Base-by-base conservation (phyloP, 2,329 filamentous ascomycete species). In the Colletotrichum simmondsii region DNA sequence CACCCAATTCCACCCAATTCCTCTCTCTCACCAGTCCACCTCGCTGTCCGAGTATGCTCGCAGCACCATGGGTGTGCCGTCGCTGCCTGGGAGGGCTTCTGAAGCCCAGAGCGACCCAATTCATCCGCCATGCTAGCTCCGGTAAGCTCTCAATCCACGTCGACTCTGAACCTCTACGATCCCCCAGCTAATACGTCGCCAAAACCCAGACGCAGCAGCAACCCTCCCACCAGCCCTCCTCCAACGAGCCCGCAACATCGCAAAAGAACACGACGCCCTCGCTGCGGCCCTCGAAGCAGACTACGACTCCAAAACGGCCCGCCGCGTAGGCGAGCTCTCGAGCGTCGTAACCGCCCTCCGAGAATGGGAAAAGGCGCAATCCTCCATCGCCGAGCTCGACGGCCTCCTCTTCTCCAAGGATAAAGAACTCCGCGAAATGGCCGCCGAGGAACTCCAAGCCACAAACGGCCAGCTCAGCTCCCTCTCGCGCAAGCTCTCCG, bases 381-480 rank as follows among this genome's bases (percentile, higher is more conserved):
- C 85, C 1, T 87, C 89, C 26, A 83, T 90, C 67, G 77, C 78
- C 3, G 91, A 92, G 82, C 87, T 92, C 16, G 80, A 81, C 5
- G 78, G 80, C 35, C 85, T 92, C 75, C 80, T 89, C 14, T 77
- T 83, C 11, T 86, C 86, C 56, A 85, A 86, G 30, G 90, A 93
- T 75, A 81, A 83, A 61, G 97, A 98, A 82, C 89, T 99, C 65
- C 90, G 92, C 12, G 87, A 92, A 10, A 88, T 99, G 65, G 92
- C 97, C 12, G 85, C 88, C n/a, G 95, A 97, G 75, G 97, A 99
- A 80, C 87, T 98, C 10, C 84, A 86, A n/a, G 82, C 88, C 3
- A 95, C 94, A 12, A 85, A 88, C 19, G 83, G 87, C 6, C 86
- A 89, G 71, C 88, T 98, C 28, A 86, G 88, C 3, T 80, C 83